Evolutionary conservation across 2,329 filamentous ascomycete genomes (phyloP).

Genomic region (Rhynchosporium secalis): DNA sequence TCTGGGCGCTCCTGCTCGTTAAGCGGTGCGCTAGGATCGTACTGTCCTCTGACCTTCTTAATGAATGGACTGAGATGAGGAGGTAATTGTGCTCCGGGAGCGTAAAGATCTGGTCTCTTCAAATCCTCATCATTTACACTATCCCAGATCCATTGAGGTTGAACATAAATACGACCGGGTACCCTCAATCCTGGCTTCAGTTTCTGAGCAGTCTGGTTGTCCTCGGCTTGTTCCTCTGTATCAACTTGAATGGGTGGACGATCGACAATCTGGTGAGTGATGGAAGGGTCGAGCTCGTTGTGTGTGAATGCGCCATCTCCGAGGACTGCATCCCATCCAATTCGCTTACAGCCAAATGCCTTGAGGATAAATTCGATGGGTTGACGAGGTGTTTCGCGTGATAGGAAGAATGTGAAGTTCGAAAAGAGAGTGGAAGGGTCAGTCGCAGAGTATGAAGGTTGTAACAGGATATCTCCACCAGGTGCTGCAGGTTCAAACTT

Average conservation of each 20-base stretch:
- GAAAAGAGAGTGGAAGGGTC: constrained; percentile 78
- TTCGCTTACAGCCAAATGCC: constrained; percentile 91
- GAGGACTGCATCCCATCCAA: constrained; percentile 90
- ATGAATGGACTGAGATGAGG: constrained; percentile 97
- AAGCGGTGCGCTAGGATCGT: constrained; percentile 84
- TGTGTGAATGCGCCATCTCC: constrained; percentile 92
- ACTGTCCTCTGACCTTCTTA: constrained; percentile 79
- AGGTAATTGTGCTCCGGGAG: constrained; percentile 83
- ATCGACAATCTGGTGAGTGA: constrained; percentile 96
- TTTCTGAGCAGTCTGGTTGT: constrained; percentile 63
- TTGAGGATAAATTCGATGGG: constrained; percentile 91
- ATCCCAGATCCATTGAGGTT: constrained; percentile 99
- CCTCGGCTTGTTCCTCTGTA: constrained; percentile 52
- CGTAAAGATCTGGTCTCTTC: constrained; percentile 83
- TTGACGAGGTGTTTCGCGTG: constrained; percentile 87
- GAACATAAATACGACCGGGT: constrained; percentile 88
- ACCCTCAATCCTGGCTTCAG: constrained; percentile 68
- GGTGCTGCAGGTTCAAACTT: constrained; percentile 85
- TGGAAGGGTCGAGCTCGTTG: constrained; percentile 80
- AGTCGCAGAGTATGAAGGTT: constrained; percentile 67
- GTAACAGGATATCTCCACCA: constrained; percentile 81
- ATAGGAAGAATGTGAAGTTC: constrained; percentile 87
- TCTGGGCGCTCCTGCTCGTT: constrained; percentile 86
- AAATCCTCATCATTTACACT: constrained; percentile 90
- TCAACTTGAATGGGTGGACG: constrained; percentile 71